These are phyloP conservation scores for Begonia masoniana DNA, from an alignment of 306 rosid species.

Conservation along the genomic window DNA sequence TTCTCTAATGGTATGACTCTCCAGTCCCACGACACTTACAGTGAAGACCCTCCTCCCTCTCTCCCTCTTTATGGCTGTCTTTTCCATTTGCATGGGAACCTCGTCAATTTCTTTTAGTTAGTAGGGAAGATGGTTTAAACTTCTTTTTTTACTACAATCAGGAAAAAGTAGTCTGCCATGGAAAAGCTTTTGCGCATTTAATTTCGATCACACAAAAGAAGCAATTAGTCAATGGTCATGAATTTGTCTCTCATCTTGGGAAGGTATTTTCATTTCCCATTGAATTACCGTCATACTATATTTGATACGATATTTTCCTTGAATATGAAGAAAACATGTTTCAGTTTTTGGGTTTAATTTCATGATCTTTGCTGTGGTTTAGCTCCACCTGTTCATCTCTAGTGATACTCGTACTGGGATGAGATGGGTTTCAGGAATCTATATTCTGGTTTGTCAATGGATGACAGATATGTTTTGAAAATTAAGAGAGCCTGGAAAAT, in stretches of 20 bases:
- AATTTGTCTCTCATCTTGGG: slow-evolving; percentile 61
- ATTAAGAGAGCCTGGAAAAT: too few relatives aligned
- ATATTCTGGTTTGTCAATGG: too few relatives aligned
- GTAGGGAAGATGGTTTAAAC: too few relatives aligned
- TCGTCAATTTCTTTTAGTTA: background rate
- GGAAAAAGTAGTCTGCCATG: slow-evolving; percentile 16
- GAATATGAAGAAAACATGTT: too few relatives aligned
- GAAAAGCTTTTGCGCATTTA: slow-evolving; percentile 53
- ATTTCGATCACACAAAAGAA: slow-evolving; percentile 55
- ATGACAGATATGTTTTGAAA: too few relatives aligned
- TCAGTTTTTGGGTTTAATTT: slow-evolving; percentile 34
- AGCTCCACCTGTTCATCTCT: too few relatives aligned
- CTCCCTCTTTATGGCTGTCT: too few relatives aligned
- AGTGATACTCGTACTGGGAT: too few relatives aligned
- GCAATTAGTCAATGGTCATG: slow-evolving; percentile 75
- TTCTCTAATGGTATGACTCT: slow-evolving; percentile 37
- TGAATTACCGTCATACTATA: background rate
- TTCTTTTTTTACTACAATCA: slow-evolving; percentile 17
- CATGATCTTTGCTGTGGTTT: too few relatives aligned
- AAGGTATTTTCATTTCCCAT: slow-evolving; percentile 36
- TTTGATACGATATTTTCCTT: background rate
- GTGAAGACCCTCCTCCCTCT: background rate
- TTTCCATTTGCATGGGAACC: background rate
- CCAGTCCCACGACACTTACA: background rate
- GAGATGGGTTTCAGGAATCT: too few relatives aligned